Evolutionary conservation across 1,139 yeast species (phyloP).

Genomic region (Blastobotrys malaysiensis): DNA sequence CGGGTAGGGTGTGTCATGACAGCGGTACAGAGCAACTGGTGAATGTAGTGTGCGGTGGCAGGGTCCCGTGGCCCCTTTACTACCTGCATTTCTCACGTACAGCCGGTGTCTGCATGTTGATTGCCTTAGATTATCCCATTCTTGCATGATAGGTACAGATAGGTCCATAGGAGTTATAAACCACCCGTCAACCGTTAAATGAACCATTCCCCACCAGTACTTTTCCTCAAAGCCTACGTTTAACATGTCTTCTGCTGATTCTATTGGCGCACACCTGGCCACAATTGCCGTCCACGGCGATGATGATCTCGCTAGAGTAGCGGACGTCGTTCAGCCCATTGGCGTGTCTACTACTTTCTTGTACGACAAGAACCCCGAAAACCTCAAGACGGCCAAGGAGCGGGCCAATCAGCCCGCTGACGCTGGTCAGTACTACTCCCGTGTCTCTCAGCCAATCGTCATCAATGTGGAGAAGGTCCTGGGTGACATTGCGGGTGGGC

Average conservation of each 20-base stretch:
- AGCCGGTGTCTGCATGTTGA: background rate
- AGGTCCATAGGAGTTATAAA: background rate
- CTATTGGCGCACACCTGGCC: background rate
- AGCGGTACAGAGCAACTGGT: too few species aligned
- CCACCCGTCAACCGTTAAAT: background rate
- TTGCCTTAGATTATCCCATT: background rate
- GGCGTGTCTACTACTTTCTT: conserved; percentile 74
- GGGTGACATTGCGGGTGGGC: conserved; percentile 46
- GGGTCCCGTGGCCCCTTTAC: too few species aligned
- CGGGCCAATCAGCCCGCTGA: conserved; percentile 26
- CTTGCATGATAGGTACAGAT: background rate
- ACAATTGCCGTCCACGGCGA: conserved; percentile 28
- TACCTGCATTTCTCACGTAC: too few species aligned
- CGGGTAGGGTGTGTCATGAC: too few species aligned
- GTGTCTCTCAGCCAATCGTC: conserved; percentile 69
- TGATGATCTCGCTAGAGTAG: conserved; percentile 23
- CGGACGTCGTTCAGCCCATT: conserved; percentile 74
- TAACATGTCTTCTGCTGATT: conserved; percentile 8
- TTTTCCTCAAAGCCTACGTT: background rate
- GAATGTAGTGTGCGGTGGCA: too few species aligned
- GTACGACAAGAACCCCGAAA: conserved; percentile 55
- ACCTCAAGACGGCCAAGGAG: conserved; percentile 43
- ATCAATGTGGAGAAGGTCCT: conserved; percentile 62
- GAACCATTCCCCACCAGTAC: background rate
- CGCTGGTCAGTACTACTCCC: conserved; percentile 48